These are phyloP conservation scores for Rosa hybrid DNA, from an alignment of 331 rosid species.

Conservation along the genomic window DNA sequence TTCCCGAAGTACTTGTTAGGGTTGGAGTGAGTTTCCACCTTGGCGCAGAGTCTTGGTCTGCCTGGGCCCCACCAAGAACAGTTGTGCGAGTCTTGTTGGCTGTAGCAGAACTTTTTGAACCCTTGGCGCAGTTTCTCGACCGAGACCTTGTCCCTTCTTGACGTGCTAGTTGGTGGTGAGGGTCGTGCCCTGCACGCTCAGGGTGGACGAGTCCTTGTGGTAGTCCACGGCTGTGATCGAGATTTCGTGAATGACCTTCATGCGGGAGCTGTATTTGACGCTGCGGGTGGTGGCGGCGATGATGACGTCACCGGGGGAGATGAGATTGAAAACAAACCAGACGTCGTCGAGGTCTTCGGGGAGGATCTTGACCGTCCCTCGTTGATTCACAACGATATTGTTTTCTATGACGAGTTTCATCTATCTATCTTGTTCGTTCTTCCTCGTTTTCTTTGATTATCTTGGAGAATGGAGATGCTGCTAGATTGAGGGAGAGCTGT, in stretches of 20 bases:
- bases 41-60: constrained; percentile 14
- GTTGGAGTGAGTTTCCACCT: not conserved
- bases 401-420: constrained; percentile 7
- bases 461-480: not conserved
- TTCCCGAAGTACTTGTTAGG: constrained; percentile 19
- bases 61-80: constrained; percentile 31
- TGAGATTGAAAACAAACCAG: constrained; percentile 39
- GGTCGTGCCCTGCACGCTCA: constrained; percentile 39
- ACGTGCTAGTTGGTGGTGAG: constrained; percentile 5
- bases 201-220: constrained; percentile 40
- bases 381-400: constrained; percentile 26
- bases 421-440: not conserved
- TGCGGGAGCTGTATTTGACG: constrained; percentile 16
- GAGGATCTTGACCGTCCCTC: constrained; percentile 30
- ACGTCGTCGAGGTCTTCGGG: constrained; percentile 41
- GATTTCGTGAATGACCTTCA: constrained; percentile 25
- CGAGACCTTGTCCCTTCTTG: constrained; percentile 15
- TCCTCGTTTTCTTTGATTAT: not conserved
- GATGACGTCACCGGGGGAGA: constrained; percentile 37
- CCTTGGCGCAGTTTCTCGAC: not conserved
- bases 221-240: constrained; percentile 34
- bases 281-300: constrained; percentile 36
- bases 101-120: not conserved
- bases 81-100: constrained; percentile 12
- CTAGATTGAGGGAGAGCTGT: too few species aligned